These are phyloP conservation scores for Backusella morwellensis DNA, from an alignment of 192 early-diverging fungal genomes.

Conservation along the genomic window DNA sequence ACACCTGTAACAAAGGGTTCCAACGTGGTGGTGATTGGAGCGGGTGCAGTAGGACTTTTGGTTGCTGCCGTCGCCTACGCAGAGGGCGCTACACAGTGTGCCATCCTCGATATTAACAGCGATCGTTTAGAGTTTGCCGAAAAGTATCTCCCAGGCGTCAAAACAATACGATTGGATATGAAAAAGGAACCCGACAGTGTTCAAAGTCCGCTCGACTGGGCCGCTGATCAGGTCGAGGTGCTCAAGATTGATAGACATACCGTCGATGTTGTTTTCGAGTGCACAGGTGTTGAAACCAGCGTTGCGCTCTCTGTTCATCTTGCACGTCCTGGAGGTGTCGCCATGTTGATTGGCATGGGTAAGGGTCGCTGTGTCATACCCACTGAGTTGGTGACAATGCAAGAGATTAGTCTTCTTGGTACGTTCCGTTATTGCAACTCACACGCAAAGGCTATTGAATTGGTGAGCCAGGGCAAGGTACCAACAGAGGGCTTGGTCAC, in stretches of 20 bases:
- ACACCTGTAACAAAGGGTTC: conserved; percentile 17
- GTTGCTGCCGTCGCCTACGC: conserved; percentile 25
- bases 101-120: conserved; percentile 33
- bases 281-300: conserved; percentile 31
- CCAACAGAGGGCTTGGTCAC: conserved; percentile 3
- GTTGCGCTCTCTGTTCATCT: conserved; percentile 21
- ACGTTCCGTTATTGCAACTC: conserved; percentile 30
- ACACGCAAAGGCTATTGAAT: conserved; percentile 25
- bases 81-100: conserved; percentile 24
- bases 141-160: conserved; percentile 8
- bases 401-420: conserved; percentile 25
- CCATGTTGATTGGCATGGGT: conserved; percentile 32
- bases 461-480: conserved; percentile 23
- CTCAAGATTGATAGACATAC: neutral
- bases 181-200: neutral
- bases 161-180: neutral
- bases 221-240: neutral
- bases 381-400: conserved; percentile 8
- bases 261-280: conserved; percentile 29
- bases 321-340: conserved; percentile 19
- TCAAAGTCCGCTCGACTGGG: neutral
- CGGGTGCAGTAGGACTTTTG: conserved; percentile 38
- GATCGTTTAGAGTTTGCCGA: conserved; percentile 25
- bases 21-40: conserved; percentile 35
- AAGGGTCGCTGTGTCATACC: conserved; percentile 11